Conservation (phyloP, 2,329 filamentous ascomycete genomes). For the Endoconidiophora polonica region DNA sequence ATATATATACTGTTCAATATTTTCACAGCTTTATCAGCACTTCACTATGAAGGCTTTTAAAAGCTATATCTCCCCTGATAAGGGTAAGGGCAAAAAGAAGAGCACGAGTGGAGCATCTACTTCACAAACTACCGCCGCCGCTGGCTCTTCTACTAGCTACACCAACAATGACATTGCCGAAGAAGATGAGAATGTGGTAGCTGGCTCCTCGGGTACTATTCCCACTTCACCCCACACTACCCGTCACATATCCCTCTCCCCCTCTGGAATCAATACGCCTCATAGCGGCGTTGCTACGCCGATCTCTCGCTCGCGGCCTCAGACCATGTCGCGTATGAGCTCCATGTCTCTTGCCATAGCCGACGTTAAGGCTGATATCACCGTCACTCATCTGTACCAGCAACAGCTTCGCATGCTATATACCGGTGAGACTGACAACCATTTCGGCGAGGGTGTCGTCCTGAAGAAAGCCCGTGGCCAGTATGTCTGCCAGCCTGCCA, state of each 20-base stretch:
- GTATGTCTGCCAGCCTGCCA: conserved; percentile 23
- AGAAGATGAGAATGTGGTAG: neutral
- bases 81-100: conserved; percentile 5
- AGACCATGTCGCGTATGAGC: conserved; percentile 8
- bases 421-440: conserved; percentile 6
- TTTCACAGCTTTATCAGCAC: neutral
- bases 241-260: neutral
- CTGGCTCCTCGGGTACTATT: neutral
- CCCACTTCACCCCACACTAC: neutral
- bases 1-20: no score
- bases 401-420: conserved; percentile 13
- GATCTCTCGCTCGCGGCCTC: neutral
- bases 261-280: conserved; percentile 4
- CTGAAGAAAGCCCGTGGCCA: conserved; percentile 23
- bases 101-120: neutral
- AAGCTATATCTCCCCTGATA: conserved; percentile 8
- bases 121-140: neutral
- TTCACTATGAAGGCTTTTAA: conserved; percentile 8
- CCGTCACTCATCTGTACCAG: conserved; percentile 13
- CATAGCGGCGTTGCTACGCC: conserved; percentile 4
- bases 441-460: conserved; percentile 20
- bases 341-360: conserved; percentile 9
- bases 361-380: conserved; percentile 13
- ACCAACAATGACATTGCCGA: neutral
- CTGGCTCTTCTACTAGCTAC: neutral